Evolutionary conservation across 2,329 filamentous ascomycete species (phyloP).

Genomic region (Fusarium scirpi): DNA sequence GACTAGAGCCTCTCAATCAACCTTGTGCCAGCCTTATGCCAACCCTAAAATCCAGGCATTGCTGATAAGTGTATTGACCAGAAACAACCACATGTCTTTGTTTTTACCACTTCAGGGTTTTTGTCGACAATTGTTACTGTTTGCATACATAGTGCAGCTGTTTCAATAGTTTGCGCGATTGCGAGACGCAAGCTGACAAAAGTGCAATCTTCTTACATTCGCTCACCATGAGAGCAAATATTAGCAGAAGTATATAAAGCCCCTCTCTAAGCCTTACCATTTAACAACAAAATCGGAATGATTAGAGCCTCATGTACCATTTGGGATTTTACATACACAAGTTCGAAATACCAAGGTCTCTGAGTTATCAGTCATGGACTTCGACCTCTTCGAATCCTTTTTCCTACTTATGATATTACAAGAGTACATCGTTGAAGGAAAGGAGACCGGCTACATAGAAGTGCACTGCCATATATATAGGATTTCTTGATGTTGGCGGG

Average conservation of each 20-base stretch:
- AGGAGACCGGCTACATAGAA: no score
- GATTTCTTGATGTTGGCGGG: no score
- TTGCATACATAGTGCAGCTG: neutral
- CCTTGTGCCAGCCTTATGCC: neutral
- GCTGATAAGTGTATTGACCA: neutral
- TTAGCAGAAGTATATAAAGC: neutral
- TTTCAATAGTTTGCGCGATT: slow-evolving; percentile 8
- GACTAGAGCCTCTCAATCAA: slow-evolving; percentile 4
- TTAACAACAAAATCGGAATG: neutral
- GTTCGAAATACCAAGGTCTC: neutral
- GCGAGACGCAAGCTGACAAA: neutral
- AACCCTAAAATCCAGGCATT: neutral
- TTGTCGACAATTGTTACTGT: neutral
- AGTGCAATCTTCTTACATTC: neutral
- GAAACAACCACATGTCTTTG: neutral
- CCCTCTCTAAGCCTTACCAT: neutral
- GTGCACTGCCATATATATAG: no score
- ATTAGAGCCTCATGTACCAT: neutral
- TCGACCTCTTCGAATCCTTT: neutral
- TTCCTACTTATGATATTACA: neutral
- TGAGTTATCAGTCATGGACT: neutral
- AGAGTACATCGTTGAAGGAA: no score
- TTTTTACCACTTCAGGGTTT: neutral
- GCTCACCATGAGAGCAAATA: neutral
- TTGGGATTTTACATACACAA: neutral